phyloP scores from a whole-genome alignment of 1,139 yeast species.

The Spathaspora sp. region DNA sequence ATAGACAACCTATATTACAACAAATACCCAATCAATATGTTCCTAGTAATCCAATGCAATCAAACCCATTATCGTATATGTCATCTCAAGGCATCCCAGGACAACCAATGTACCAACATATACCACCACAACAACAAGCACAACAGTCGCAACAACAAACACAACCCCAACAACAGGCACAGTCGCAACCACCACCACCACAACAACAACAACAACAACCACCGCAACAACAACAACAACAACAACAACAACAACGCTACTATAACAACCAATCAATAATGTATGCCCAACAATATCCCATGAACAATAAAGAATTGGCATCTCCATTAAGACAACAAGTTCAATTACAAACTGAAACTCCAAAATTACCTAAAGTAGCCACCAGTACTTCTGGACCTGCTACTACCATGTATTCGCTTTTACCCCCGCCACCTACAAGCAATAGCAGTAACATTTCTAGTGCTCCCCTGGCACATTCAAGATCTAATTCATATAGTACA shows the following conservation, averaged over 20 bases:
- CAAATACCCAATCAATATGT: slow-evolving; percentile 9
- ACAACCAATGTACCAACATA: slow-evolving; percentile 20
- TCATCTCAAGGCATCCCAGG: slow-evolving; percentile 1
- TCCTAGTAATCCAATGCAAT: slow-evolving; percentile 21
- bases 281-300: slow-evolving; percentile 7
- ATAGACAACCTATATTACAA: slow-evolving; percentile 15
- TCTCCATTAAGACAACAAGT: slow-evolving; percentile 33
- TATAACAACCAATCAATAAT: slow-evolving; percentile 4
- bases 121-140: slow-evolving; percentile 23
- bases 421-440: slow-evolving; percentile 31
- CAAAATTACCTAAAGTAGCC: slow-evolving; percentile 38
- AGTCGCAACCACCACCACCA: slow-evolving; percentile 16
- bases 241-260: slow-evolving; percentile 15
- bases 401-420: slow-evolving; percentile 29
- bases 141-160: slow-evolving; percentile 19
- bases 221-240: slow-evolving; percentile 13
- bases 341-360: slow-evolving; percentile 19
- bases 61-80: slow-evolving; percentile 26
- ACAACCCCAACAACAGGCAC: slow-evolving; percentile 14
- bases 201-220: slow-evolving; percentile 28
- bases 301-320: slow-evolving; percentile 22
- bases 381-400: slow-evolving; percentile 6
- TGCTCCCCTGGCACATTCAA: slow-evolving; percentile 16
- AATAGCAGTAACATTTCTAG: slow-evolving; percentile 6
- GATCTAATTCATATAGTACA: slow-evolving; percentile 15